These are phyloP conservation scores for Rhizophora apiculata DNA, from an alignment of 345 rosid species.

Conservation along the genomic window DNA sequence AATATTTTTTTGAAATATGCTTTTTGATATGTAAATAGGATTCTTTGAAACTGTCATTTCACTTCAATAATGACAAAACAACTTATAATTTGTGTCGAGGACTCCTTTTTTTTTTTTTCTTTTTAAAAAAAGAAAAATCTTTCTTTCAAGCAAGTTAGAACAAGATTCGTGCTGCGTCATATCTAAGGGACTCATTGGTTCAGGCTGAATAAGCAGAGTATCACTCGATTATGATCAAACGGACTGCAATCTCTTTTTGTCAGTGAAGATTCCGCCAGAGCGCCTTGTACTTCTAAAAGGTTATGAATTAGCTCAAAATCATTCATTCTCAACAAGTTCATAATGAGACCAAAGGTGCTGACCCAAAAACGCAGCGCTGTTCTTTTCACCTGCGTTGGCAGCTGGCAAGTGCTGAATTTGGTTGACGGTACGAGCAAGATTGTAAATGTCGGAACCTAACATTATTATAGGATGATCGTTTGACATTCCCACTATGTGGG, in stretches of 20 bases:
- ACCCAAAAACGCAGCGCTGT: too few relatives aligned
- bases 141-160: not conserved
- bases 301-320: not conserved
- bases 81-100: too few relatives aligned
- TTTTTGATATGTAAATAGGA: too few relatives aligned
- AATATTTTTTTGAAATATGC: too few relatives aligned
- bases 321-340: not conserved
- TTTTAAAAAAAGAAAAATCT: not conserved
- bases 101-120: not conserved
- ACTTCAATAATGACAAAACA: too few relatives aligned
- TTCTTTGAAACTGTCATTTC: too few relatives aligned
- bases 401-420: too few relatives aligned
- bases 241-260: not conserved
- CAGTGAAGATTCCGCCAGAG: not conserved
- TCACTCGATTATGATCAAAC: not conserved
- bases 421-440: too few relatives aligned
- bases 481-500: too few relatives aligned
- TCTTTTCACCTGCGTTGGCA: too few relatives aligned
- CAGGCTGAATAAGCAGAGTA: not conserved
- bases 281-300: not conserved
- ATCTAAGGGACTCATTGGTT: not conserved
- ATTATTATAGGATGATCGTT: too few relatives aligned
- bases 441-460: too few relatives aligned
- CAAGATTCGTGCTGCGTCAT: not conserved
- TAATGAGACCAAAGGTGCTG: not conserved